These are phyloP conservation scores for Phialemoniopsis sp. DNA, from an alignment of 2,329 filamentous ascomycete genomes.

Conservation along the genomic window DNA sequence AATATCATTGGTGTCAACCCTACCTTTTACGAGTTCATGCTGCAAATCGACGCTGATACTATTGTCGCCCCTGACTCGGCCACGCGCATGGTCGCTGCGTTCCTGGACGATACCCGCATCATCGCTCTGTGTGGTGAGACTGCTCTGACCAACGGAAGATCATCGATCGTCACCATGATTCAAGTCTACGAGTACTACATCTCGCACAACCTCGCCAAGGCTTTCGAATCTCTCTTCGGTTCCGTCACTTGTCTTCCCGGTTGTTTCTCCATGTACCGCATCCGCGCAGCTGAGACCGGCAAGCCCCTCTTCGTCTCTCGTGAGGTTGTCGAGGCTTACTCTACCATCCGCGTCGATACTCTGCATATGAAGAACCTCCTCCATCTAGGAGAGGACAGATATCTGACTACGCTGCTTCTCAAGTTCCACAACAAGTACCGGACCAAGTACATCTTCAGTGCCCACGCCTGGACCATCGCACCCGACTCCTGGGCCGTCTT, in stretches of 20 bases:
- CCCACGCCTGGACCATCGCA: constrained; percentile 95
- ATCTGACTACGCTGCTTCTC: constrained; percentile 87
- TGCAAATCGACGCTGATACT: constrained; percentile 97
- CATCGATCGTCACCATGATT: constrained; percentile 96
- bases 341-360: constrained; percentile 93
- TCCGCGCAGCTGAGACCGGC: constrained; percentile 87
- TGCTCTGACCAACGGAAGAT: constrained; percentile 85
- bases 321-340: constrained; percentile 83
- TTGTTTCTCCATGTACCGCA: constrained; percentile 99
- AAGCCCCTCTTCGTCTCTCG: constrained; percentile 95
- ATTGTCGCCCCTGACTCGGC: constrained; percentile 86
- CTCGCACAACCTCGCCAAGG: constrained; percentile 94
- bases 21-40: constrained; percentile 94
- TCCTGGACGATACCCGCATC: constrained; percentile 87
- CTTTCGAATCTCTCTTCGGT: constrained; percentile 94
- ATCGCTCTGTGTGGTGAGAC: constrained; percentile 96
- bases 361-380: constrained; percentile 98
- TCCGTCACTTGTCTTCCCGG: constrained; percentile 96
- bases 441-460: constrained; percentile 92
- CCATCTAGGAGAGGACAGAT: constrained; percentile 96
- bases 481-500: constrained; percentile 93
- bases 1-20: constrained; percentile 99
- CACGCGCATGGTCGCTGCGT: constrained; percentile 86
- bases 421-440: constrained; percentile 93
- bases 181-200: constrained; percentile 99